Percentiles rank a stretch among this genome's conserved stretches.
Evolutionary conservation across 441 rosid species (phyloP).

Genomic region (Erodium texanum): DNA sequence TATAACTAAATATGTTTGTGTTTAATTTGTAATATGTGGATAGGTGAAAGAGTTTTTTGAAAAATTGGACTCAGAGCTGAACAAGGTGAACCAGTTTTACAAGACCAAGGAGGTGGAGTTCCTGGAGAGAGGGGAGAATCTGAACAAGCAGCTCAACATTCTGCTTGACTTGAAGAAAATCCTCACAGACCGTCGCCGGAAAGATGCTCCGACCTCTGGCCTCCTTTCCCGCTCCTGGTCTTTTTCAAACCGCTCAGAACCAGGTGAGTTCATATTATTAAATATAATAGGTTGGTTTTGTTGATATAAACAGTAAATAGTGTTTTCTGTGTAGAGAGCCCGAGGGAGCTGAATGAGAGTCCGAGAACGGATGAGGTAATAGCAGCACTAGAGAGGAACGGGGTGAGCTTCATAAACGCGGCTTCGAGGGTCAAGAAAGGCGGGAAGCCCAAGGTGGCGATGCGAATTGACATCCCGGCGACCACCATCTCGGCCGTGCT

Average conservation of each 20-base stretch:
- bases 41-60: slow-evolving; percentile 68
- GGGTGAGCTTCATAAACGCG: slow-evolving; percentile 59
- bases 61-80: slow-evolving; percentile 59
- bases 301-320: no score
- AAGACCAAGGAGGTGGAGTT: slow-evolving; percentile 66
- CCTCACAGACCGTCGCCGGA: slow-evolving; percentile 36
- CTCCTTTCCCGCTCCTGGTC: slow-evolving; percentile 34
- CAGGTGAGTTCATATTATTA: no score
- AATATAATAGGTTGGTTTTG: no score
- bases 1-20: no score
- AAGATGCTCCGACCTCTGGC: slow-evolving; percentile 17
- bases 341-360: slow-evolving; percentile 14
- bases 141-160: slow-evolving; percentile 62
- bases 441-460: slow-evolving; percentile 62
- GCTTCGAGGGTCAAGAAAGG: slow-evolving; percentile 53
- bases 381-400: slow-evolving; percentile 60
- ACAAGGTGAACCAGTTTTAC: slow-evolving; percentile 81
- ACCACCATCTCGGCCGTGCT: slow-evolving; percentile 49
- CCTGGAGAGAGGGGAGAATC: slow-evolving; percentile 63
- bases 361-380: slow-evolving; percentile 56
- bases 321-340: slow-evolving; percentile 21
- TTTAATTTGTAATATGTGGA: no score
- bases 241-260: slow-evolving; percentile 36
- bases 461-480: slow-evolving; percentile 71
- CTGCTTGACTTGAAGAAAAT: slow-evolving; percentile 57